Percentiles rank a stretch among this genome's conserved stretches.
phyloP scores from a whole-genome alignment of 345 rosid genomes.

The Euphorbia peplus region DNA sequence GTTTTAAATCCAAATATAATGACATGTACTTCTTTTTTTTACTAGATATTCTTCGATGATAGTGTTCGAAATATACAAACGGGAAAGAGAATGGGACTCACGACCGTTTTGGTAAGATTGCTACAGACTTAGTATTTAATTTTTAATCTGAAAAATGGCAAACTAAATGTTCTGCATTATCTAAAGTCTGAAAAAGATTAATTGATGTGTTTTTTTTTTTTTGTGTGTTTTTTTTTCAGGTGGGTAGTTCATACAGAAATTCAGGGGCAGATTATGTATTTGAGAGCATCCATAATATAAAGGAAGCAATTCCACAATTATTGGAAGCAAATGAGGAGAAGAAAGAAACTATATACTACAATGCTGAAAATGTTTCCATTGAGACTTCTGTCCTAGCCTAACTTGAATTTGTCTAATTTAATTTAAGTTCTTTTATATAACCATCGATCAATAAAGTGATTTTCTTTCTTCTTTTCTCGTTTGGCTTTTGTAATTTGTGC shows the following conservation, averaged over 20 bases:
- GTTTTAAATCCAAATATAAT: too few species aligned
- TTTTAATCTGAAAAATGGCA: not conserved
- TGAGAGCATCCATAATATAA: slow-evolving; percentile 23
- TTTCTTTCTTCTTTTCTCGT: too few species aligned
- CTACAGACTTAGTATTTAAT: not conserved
- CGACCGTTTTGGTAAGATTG: slow-evolving; percentile 21
- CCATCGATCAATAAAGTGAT: too few species aligned
- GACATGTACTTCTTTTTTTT: slow-evolving; percentile 12
- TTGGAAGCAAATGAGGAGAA: slow-evolving; percentile 27
- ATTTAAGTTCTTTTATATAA: too few species aligned
- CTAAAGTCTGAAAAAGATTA: too few species aligned
- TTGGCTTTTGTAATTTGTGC: too few species aligned
- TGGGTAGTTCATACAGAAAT: slow-evolving; percentile 10
- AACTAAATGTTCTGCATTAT: too few species aligned
- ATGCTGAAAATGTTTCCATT: slow-evolving; percentile 44
- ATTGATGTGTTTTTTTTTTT: too few species aligned
- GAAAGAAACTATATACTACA: slow-evolving; percentile 38
- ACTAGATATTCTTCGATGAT: slow-evolving; percentile 68
- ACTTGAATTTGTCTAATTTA: slow-evolving; percentile 31
- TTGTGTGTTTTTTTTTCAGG: not conserved
- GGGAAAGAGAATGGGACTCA: slow-evolving; percentile 25
- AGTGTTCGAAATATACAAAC: slow-evolving; percentile 23
- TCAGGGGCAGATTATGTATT: slow-evolving; percentile 19
- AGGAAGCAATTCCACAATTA: slow-evolving; percentile 22
- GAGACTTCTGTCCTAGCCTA: slow-evolving; percentile 63